Percentiles rank a stretch among this genome's conserved stretches.
phyloP scores from a whole-genome alignment of 83 land plant genomes.

The Picea engelmannii region DNA sequence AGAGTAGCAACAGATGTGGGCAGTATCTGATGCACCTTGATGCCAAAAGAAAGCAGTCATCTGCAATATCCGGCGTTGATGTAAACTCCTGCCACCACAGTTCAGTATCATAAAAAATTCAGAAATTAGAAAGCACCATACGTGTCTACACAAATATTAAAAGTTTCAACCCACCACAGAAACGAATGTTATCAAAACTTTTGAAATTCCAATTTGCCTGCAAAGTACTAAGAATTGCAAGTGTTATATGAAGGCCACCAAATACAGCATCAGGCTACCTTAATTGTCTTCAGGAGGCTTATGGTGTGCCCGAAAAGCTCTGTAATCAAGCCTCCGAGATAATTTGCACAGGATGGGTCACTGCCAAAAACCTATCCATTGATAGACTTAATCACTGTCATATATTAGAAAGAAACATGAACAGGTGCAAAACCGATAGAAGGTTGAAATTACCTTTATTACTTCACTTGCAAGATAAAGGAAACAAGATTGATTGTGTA shows the following conservation, averaged over 20 bases:
- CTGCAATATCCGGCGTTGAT: constrained; percentile 87
- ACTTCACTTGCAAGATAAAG: constrained; percentile 99
- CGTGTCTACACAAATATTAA: neutral
- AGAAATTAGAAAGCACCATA: neutral
- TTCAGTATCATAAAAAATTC: neutral
- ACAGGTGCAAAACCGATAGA: neutral
- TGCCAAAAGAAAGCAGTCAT: constrained; percentile 95
- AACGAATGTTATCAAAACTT: too few species aligned
- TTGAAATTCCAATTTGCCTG: too few species aligned
- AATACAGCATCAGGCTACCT: constrained; percentile 37
- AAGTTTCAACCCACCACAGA: too few species aligned
- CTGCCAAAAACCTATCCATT: constrained; percentile 73
- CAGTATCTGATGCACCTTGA: constrained; percentile 98
- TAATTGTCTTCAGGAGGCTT: constrained; percentile 61
- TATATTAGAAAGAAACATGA: neutral
- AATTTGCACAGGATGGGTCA: constrained; percentile 82
- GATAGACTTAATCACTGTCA: neutral
- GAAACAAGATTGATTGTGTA: constrained; percentile 87
- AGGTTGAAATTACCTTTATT: constrained; percentile 67
- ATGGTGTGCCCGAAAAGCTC: constrained; percentile 76
- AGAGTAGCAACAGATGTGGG: constrained; percentile 77
- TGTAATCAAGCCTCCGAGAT: constrained; percentile 66
- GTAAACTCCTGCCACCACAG: constrained; percentile 77
- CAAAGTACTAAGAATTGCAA: too few species aligned
- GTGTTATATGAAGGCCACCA: neutral